Evolutionary conservation across 495 filamentous ascomycete genomes (phyloP).

Genomic region (Hamigera avellanea): DNA sequence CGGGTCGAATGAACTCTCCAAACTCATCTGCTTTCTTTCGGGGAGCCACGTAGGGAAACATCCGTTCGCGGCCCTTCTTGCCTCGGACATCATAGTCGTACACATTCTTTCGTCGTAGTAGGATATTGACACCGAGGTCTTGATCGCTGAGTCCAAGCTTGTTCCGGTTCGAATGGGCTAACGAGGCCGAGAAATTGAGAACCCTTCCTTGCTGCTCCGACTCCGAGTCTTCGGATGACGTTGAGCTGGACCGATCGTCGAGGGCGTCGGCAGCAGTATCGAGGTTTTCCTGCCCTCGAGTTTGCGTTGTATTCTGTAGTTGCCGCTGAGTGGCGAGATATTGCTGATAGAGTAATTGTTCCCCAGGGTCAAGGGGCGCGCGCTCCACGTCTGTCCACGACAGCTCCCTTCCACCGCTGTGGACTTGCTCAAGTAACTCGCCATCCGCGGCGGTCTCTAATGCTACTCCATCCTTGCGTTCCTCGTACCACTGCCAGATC

Average conservation of each 20-base stretch:
- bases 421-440: conserved; percentile 51
- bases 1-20: conserved; percentile 83
- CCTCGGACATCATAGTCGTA: conserved; percentile 90
- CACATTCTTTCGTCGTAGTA: conserved; percentile 76
- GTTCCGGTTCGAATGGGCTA: conserved; percentile 68
- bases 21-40: conserved; percentile 79
- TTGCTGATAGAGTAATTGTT: conserved; percentile 74
- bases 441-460: conserved; percentile 44
- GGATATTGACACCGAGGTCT: conserved; percentile 80
- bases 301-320: conserved; percentile 62
- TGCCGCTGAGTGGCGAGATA: conserved; percentile 77
- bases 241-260: conserved; percentile 75
- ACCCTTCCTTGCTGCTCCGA: conserved; percentile 85
- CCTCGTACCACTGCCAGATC: conserved; percentile 66
- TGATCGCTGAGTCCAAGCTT: conserved; percentile 74
- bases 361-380: conserved; percentile 56
- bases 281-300: conserved; percentile 48
- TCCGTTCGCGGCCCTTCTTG: conserved; percentile 84
- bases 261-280: conserved; percentile 66
- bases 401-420: conserved; percentile 51
- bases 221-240: conserved; percentile 79
- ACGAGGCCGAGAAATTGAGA: conserved; percentile 71
- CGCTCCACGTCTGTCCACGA: conserved; percentile 46
- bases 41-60: conserved; percentile 79
- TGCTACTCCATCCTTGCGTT: conserved; percentile 50